phyloP scores from a whole-genome alignment of 768 basidiomycete species.

The Neoboletus magnificus region DNA sequence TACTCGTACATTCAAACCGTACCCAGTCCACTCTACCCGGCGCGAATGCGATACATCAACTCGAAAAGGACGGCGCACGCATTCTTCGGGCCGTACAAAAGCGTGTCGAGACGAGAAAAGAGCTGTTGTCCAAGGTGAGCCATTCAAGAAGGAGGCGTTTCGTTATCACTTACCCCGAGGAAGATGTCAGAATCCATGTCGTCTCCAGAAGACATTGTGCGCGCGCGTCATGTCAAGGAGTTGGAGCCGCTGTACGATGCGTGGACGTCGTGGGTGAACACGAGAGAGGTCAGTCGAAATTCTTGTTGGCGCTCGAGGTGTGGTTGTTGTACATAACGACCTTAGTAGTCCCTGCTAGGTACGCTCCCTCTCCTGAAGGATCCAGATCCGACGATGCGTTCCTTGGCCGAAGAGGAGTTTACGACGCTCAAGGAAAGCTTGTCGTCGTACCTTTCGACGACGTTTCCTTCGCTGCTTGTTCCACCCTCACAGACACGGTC shows the following conservation, averaged over 20 bases:
- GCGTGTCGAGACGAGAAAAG: constrained; percentile 49
- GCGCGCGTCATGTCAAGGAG: constrained; percentile 64
- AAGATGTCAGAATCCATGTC: constrained; percentile 55
- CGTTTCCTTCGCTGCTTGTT: constrained; percentile 65
- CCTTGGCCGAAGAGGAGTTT: constrained; percentile 43
- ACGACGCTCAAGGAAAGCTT: constrained; percentile 33
- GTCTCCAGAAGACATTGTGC: constrained; percentile 52
- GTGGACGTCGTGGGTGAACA: constrained; percentile 63
- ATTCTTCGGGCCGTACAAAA: constrained; percentile 54
- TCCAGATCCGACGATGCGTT: constrained; percentile 35
- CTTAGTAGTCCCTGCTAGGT: constrained; percentile 63
- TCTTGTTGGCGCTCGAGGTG: neutral
- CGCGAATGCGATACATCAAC: constrained; percentile 19
- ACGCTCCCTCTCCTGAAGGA: constrained; percentile 63
- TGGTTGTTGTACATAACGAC: constrained; percentile 10
- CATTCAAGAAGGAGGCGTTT: neutral
- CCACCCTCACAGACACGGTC: constrained; percentile 59
- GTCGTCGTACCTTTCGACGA: constrained; percentile 30
- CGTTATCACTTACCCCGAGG: neutral
- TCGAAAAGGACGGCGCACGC: constrained; percentile 45
- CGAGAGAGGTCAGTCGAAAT: constrained; percentile 49
- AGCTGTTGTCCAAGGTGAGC: constrained; percentile 44
- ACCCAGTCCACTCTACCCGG: constrained; percentile 10
- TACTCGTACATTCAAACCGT: constrained; percentile 7
- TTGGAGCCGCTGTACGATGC: constrained; percentile 62